Base-by-base conservation (phyloP, 1,284 basidiomycete genomes). In the Ustilago hordei region DNA sequence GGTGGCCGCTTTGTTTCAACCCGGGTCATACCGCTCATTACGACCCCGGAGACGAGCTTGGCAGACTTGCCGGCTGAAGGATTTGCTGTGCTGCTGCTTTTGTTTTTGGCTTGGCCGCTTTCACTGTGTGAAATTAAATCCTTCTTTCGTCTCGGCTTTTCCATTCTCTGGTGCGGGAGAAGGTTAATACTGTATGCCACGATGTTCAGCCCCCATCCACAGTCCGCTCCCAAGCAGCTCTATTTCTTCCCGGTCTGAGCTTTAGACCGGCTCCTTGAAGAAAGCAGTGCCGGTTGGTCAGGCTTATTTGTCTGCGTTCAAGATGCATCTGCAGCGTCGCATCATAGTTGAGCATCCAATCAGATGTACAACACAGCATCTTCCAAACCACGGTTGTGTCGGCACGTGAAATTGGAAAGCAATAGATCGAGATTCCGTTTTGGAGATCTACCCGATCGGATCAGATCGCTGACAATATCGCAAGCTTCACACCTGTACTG, bases 261-360 rank as follows among this genome's bases (percentile, higher is more conserved):
- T 5, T n/a, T 13, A 32, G 48, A 50, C 48, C 48, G 48, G 48
- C 48, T 34, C 48, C 11, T 31, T 50, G 31, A 32, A 32, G 12
- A 28, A 1, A 31, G 28, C 31, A 32, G 48, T 28, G 48, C 48
- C 48, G 7, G 8, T 53, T 12, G 56, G 60, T 28, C 60, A 62
- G n/a, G 43, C 19, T 32, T 38, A 15, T 54, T 6, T 19, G 32
- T 35, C 8, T 45, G 23, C 3, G 23, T 28, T 9, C 4, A 38
- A 7, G 7, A 19, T 45, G 43, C 43, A 50, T 13, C 54, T 69
- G 67, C 61, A 60, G 23, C 52, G 39, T 19, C 34, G 61, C 67
- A 61, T 69, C 67, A 69, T 57, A 12, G 8, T 1, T 47, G 17
- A n/a, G 39, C 17, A 41, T 23, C 67, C 67, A 69, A 69, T 69